These are phyloP conservation scores for Phytophthora hybrid DNA, from an alignment of 352 stramenopile genomes.

Conservation along the genomic window DNA sequence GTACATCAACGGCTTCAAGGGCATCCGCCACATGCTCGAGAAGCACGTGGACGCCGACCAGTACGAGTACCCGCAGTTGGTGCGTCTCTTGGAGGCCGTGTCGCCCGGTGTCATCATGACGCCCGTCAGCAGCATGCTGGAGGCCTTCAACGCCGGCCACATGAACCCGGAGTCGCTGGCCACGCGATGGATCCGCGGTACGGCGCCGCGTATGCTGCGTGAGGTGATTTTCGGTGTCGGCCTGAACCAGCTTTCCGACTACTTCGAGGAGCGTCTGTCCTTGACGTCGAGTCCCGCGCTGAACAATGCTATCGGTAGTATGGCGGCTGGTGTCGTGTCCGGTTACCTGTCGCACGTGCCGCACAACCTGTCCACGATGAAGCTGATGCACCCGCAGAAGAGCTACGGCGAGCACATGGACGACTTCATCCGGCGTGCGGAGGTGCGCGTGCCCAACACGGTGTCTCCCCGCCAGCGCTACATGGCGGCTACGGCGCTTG, in stretches of 20 bases:
- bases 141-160: slow-evolving; percentile 94
- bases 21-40: slow-evolving; percentile 85
- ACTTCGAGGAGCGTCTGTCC: slow-evolving; percentile 92
- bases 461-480: slow-evolving; percentile 79
- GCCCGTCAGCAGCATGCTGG: slow-evolving; percentile 91
- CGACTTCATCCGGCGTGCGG: slow-evolving; percentile 84
- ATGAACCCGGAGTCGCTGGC: slow-evolving; percentile 92
- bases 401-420: slow-evolving; percentile 84
- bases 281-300: slow-evolving; percentile 72
- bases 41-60: slow-evolving; percentile 86
- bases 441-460: slow-evolving; percentile 82
- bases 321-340: slow-evolving; percentile 90
- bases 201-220: slow-evolving; percentile 83
- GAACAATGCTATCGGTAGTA: slow-evolving; percentile 90
- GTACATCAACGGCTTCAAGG: slow-evolving; percentile 96
- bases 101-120: slow-evolving; percentile 94
- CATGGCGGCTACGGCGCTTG: slow-evolving; percentile 73
- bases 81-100: slow-evolving; percentile 85
- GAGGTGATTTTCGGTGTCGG: slow-evolving; percentile 95
- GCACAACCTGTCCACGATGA: slow-evolving; percentile 96
- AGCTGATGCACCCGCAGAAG: slow-evolving; percentile 94
- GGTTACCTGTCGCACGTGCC: slow-evolving; percentile 96
- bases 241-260: slow-evolving; percentile 95
- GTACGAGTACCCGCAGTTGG: slow-evolving; percentile 82
- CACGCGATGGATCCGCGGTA: slow-evolving; percentile 91